Conservation (phyloP, 768 basidiomycete genomes). For the Boletus rufocinnamomeus region DNA sequence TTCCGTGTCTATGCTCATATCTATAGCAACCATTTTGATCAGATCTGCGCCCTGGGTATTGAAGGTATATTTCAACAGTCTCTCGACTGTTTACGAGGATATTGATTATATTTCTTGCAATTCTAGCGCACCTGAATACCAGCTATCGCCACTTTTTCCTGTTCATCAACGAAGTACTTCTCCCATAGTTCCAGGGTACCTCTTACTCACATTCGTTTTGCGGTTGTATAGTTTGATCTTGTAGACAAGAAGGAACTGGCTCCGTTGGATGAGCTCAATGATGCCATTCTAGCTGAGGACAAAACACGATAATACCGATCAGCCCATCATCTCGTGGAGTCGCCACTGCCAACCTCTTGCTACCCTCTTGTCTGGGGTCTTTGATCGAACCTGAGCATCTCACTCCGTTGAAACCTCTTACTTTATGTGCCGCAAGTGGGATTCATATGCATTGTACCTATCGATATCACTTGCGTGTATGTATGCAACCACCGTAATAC, state of each 20-base stretch:
- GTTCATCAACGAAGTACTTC: conserved; percentile 87
- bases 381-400: background rate
- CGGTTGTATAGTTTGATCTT: conserved; percentile 69
- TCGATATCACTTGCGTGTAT: conserved; percentile 17
- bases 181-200: background rate
- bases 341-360: background rate
- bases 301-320: conserved; percentile 34
- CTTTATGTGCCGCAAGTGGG: background rate
- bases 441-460: conserved; percentile 10
- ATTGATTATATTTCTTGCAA: conserved; percentile 1
- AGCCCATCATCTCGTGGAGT: background rate
- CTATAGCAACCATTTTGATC: conserved; percentile 99
- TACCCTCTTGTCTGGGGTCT: background rate
- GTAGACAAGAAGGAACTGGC: conserved; percentile 97
- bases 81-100: background rate
- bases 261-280: conserved; percentile 93
- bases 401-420: background rate
- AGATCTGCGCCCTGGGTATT: conserved; percentile 96
- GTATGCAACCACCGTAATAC: conserved; percentile 11
- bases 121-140: conserved; percentile 92
- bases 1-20: conserved; percentile 99
- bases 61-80: conserved; percentile 63
- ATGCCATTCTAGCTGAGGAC: conserved; percentile 74
- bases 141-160: conserved; percentile 98
- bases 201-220: conserved; percentile 12